Percentiles rank a stretch among this genome's conserved stretches.
Evolutionary conservation across 306 rosid species (phyloP).

Genomic region (Medicago truncatula): MtrunA17r5.0-ANR NC_053044.1:440001-440500

Average conservation of each 20-base stretch:
- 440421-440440: no score
- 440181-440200: background rate
- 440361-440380: background rate
- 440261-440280: background rate
- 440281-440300: background rate
- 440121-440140: background rate
- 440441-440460: no score
- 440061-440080: background rate
- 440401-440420: no score
- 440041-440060: background rate
- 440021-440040: background rate
- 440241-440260: background rate
- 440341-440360: background rate
- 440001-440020: conserved; percentile 26
- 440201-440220: background rate
- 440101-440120: background rate
- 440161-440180: background rate
- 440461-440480: no score
- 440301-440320: background rate
- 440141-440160: background rate
- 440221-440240: background rate
- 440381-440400: no score
- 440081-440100: background rate
- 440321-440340: background rate
- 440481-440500: no score